These are phyloP conservation scores for Stachybotrys chartarum DNA, from an alignment of 2,329 filamentous ascomycete genomes.

Conservation along the genomic window DNA sequence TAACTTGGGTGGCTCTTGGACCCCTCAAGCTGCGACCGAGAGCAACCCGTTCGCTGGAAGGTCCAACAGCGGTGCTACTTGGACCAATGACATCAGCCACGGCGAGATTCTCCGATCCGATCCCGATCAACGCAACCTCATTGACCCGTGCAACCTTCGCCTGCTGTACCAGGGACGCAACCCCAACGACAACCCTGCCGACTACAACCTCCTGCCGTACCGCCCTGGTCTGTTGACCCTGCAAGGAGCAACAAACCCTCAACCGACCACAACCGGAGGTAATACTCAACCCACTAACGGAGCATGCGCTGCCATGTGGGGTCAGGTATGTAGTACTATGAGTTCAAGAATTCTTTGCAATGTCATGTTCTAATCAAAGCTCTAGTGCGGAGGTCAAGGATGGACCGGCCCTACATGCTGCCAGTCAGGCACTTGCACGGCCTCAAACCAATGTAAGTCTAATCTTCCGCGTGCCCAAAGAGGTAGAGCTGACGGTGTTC, in stretches of 20 bases:
- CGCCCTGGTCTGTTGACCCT: neutral
- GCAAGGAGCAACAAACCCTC: neutral
- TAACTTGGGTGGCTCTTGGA: constrained; percentile 49
- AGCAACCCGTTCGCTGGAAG: constrained; percentile 56
- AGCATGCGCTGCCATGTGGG: neutral
- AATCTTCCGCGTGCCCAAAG: neutral
- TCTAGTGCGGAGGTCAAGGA: constrained; percentile 4
- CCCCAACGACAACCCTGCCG: constrained; percentile 26
- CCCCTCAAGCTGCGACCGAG: constrained; percentile 46
- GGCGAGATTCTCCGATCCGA: constrained; percentile 50
- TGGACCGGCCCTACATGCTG: constrained; percentile 9
- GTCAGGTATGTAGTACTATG: neutral
- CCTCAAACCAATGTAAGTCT: constrained; percentile 6
- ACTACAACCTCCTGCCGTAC: constrained; percentile 29
- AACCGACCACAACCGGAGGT: neutral
- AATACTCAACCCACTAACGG: neutral
- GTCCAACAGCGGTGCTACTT: constrained; percentile 53
- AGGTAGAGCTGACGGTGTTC: neutral
- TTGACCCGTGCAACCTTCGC: constrained; percentile 57
- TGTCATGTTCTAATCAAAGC: neutral
- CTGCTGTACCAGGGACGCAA: constrained; percentile 51
- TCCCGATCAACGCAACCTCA: constrained; percentile 52
- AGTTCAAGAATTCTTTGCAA: too few relatives aligned
- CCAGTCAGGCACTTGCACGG: constrained; percentile 6
- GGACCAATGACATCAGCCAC: constrained; percentile 61